phyloP scores from a whole-genome alignment of 1,139 yeast species.

The Yamadazyma jaroonii region DNA sequence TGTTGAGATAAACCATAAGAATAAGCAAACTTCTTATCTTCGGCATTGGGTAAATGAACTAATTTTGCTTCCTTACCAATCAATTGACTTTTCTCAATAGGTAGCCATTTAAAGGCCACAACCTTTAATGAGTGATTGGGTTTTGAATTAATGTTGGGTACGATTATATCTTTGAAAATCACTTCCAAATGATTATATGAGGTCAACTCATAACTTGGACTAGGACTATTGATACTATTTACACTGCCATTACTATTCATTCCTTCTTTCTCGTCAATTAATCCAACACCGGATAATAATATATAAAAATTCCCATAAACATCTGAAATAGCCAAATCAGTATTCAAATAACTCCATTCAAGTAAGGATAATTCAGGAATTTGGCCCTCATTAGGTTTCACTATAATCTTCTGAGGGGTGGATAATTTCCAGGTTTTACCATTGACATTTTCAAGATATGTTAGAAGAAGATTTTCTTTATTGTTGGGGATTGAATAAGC shows the following conservation, averaged over 20 bases:
- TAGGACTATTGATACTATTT: not conserved
- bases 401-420: conserved; percentile 41
- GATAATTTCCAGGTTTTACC: conserved; percentile 69
- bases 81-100: conserved; percentile 60
- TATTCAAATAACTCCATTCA: conserved; percentile 50
- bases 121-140: conserved; percentile 25
- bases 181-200: conserved; percentile 47
- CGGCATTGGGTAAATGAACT: conserved; percentile 13
- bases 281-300: conserved; percentile 43
- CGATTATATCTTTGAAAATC: conserved; percentile 38
- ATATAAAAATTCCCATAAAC: conserved; percentile 49
- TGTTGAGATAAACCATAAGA: conserved; percentile 58
- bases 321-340: conserved; percentile 54
- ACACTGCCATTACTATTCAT: conserved; percentile 2
- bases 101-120: conserved; percentile 66
- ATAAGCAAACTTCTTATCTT: conserved; percentile 25
- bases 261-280: conserved; percentile 19
- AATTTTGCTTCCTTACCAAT: conserved; percentile 50
- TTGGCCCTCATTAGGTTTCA: conserved; percentile 31
- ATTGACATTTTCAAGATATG: conserved; percentile 61
- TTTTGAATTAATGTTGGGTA: conserved; percentile 15
- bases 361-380: conserved; percentile 31
- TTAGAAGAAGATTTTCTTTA: conserved; percentile 42
- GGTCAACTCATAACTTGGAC: conserved; percentile 43
- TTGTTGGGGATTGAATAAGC: conserved; percentile 48